Evolutionary conservation across 495 filamentous ascomycete species (phyloP), one percentile per base, ranked within the genome.

Genomic region (Annulohypoxylon stygium): DNA sequence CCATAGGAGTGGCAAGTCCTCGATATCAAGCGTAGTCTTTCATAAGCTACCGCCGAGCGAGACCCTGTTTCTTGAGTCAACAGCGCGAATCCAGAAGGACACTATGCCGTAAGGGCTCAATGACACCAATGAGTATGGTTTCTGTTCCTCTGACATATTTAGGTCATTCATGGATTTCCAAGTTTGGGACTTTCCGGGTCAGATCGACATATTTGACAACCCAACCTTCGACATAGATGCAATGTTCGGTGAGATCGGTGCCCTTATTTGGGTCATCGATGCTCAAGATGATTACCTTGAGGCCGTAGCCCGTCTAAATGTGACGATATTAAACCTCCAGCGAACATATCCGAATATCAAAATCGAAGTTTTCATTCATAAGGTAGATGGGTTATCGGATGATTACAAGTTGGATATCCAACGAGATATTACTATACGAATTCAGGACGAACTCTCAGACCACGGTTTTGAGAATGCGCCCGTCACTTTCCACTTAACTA

Each of bases 101-200:
- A 91, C 92, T 1, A 93, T 97, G 78, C 93, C 94, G 94, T 97
- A 77, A 71, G 82, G 18, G 43, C 11, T 54, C 54, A 11, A 4
- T n/a, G 47, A 30, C 18, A 34, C 39, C 45, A 50, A 18, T 23
- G 39, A 4, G 20, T 47, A 3, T 14, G 43, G 16, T 23, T 33
- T 33, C 8, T 50, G 45, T 14, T 37, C 30, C 20, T 41, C 59
- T 51, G 43, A 72, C 26, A 12, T 43, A 23, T 30, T 43, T 65
- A 97, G 95, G 76, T 97, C 95, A 6, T 98, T 99, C 74, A 97
- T 98, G 94, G 94, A 98, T 76, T 97, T 99, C 76, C 95, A 98
- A 78, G 92, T 98, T 34, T 97, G 93, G 93, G 96, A 99, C 76
- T 93, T 99, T 61, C 96, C 97, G 0, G 94, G 95, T 30, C 94